Conservation (phyloP, 169 alveolate genomes). For the Ichthyophthirius multifiliis region DNA sequence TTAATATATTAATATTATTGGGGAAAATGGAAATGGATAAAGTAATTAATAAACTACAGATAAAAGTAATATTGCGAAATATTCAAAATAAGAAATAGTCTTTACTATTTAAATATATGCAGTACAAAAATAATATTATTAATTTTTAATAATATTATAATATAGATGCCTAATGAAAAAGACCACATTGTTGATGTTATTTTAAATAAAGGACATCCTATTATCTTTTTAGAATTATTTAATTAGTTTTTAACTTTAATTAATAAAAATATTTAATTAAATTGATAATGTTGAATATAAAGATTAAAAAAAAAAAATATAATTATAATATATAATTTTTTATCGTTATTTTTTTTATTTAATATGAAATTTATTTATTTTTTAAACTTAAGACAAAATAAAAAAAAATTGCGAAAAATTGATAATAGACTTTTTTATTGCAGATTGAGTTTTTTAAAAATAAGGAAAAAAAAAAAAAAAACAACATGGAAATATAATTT, state of each 20-base stretch:
- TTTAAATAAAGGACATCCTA: conserved; percentile 13
- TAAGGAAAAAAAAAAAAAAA: too few species aligned
- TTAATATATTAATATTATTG: too few species aligned
- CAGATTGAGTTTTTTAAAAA: too few species aligned
- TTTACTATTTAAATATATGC: conserved; percentile 11
- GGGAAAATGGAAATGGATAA: too few species aligned
- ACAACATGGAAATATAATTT: too few species aligned
- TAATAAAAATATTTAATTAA: not conserved
- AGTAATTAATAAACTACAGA: too few species aligned
- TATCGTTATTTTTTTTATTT: not conserved
- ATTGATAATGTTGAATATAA: not conserved
- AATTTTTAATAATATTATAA: not conserved
- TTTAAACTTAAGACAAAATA: too few species aligned
- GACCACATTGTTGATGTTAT: conserved; percentile 1
- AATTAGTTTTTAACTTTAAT: not conserved
- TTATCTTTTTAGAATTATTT: conserved; percentile 5
- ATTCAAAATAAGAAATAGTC: not conserved
- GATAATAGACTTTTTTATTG: too few species aligned
- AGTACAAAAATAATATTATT: not conserved
- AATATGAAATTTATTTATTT: too few species aligned
- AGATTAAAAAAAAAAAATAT: not conserved
- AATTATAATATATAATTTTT: too few species aligned
- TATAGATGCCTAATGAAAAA: not conserved
- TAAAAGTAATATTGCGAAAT: not conserved
- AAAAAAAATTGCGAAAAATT: too few species aligned